Base-by-base conservation (phyloP, 495 filamentous ascomycete genomes). In the Tricharina praecox region DNA sequence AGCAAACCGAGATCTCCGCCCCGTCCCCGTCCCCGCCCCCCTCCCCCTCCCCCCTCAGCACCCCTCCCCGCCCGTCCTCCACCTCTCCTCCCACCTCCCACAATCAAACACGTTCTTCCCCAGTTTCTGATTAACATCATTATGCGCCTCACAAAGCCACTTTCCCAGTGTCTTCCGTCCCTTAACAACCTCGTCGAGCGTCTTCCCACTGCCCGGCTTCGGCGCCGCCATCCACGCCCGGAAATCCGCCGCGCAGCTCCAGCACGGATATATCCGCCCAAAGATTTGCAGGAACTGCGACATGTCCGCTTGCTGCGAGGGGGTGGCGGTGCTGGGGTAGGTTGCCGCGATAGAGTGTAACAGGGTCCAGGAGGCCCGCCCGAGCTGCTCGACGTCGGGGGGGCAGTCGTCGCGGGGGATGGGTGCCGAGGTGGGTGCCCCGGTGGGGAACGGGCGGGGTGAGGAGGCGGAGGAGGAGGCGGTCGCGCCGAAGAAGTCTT, bases 131-230 rank as follows among this genome's bases (percentile, higher is more conserved):
- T 97, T 97, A 19, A 97, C 90, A 54, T 84, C 86, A 68, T 97
- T 97, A 70, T 97, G 90, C 56, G 90, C 90, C 63, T 88, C 81
- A 59, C 90, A 97, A 71, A 96, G 78, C 92, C 92, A 97, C 54
- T 69, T 70, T 34, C 86, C 90, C 58, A 97, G 85, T 83, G 70
- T 94, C 88, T 70, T 95, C 87, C 64, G 90, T 80, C 67, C 90
- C 77, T 59, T 85, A 90, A 71, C 88, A n/a, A n/a, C n/a, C n/a
- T n/a, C n/a, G n/a, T n/a, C n/a, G n/a, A n/a, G n/a, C 54, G 69
- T 71, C 35, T 81, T 64, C 46, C 74, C 75, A 8, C 70, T 70
- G 57, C 72, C 64, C 46, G 85, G 76, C 61, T 78, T 71, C 41
- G 87, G 81, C 56, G 72, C 73, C 50, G 67, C 69, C 68, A 96